phyloP scores from a whole-genome alignment of 768 basidiomycete species.

The Holtermannia corniformis region DNA sequence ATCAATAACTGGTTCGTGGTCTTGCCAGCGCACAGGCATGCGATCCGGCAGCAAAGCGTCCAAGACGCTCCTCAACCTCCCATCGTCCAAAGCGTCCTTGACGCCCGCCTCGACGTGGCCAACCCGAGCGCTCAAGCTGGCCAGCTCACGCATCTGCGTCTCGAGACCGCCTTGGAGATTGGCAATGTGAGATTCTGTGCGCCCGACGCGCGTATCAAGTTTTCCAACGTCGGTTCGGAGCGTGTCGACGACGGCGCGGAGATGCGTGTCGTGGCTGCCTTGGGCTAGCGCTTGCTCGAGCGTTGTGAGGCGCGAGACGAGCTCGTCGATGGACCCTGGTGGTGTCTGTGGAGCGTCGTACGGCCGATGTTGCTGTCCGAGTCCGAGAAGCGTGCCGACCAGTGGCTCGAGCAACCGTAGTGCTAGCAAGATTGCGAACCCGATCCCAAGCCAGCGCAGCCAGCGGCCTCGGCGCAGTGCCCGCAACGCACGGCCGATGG shows the following conservation, averaged over 20 bases:
- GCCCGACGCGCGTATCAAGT: background rate
- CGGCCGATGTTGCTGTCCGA: no score
- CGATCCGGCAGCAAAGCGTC: conserved; percentile 41
- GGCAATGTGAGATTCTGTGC: background rate
- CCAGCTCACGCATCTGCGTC: conserved; percentile 17
- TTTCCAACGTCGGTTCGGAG: background rate
- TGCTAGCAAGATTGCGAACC: conserved; percentile 18
- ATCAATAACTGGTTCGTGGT: conserved; percentile 25
- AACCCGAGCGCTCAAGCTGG: conserved; percentile 22
- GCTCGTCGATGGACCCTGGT: conserved; percentile 35
- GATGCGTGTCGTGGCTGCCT: no score
- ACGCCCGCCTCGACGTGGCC: conserved; percentile 33
- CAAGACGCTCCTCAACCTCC: conserved; percentile 35
- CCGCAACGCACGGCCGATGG: conserved; percentile 3
- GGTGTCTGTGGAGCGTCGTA: conserved; percentile 14
- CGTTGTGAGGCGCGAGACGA: conserved; percentile 28
- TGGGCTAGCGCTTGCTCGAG: conserved; percentile 32
- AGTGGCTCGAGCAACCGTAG: conserved; percentile 14
- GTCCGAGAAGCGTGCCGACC: background rate
- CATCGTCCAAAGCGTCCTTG: conserved; percentile 28
- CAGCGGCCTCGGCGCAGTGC: conserved; percentile 10
- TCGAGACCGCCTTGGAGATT: background rate
- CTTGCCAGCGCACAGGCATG: conserved; percentile 40
- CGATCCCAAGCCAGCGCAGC: conserved; percentile 26
- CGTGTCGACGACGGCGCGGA: background rate